Base-by-base conservation (phyloP, 2,329 filamentous ascomycete genomes). In the Calonectria crousiana region DNA sequence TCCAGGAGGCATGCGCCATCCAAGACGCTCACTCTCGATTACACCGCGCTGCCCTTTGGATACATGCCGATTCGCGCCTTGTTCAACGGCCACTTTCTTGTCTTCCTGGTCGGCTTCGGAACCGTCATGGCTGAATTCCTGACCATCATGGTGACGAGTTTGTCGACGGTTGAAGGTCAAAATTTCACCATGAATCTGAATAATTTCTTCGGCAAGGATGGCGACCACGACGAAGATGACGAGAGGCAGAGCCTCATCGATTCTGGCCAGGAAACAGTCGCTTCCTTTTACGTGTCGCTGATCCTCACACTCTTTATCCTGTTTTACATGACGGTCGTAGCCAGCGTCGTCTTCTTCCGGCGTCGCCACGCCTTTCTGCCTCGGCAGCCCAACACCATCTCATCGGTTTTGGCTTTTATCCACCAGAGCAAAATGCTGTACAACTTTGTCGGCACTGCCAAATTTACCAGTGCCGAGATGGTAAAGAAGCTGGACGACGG, bases 401-500 rank as follows among this genome's bases (percentile, higher is more conserved):
- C 94, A 2, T 92, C 91, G 53, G 91, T 95, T 68, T 87, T 96
- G 69, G 93, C 93, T 0, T 96, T 93, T 80, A 94, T 96, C 74
- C 93, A 96, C 83, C 93, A 95, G 85, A 93, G 90, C 83, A 94
- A 94, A 84, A 95, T 96, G 94, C 85, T 96, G 58, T 92, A 92
- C 75, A 91, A 92, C 80, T 96, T 96, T 83, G 92, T 95, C 18
- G 92, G 90, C 52, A 95, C 93, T 28, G 90, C 92, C 74, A 91
- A 91, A 84, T 84, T 92, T 66, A 90, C 88, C 77, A 91, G 89
- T 68, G 85, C 87, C 18, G 85, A 91, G 81, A 94, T 95, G 91
- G 90, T 89, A 76, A 83, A 84, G 71, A 88, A 88, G 81, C 86
- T 96, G 44, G 90, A 91, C 74, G 84, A 82, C 13, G 84, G 90